Conservation (phyloP, 345 rosid species). For the Eucalyptus erythrocorys region DNA sequence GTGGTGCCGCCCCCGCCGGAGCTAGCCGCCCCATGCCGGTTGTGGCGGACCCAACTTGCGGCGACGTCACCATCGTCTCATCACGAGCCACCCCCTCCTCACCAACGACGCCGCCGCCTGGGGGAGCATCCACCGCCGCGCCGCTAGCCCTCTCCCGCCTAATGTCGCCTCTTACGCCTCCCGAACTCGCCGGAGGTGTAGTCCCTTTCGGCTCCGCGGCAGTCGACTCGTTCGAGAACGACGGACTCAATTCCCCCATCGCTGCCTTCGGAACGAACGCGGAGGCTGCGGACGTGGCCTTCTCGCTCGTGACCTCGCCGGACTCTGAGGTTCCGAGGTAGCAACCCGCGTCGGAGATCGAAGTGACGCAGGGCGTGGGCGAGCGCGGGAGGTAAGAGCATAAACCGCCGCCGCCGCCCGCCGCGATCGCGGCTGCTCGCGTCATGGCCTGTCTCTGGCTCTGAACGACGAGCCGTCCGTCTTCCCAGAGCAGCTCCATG, state of each 20-base stretch:
- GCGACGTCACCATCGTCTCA: not conserved
- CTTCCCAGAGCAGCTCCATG: constrained; percentile 80
- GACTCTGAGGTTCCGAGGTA: not conserved
- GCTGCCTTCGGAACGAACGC: not conserved
- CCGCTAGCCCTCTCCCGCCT: not conserved
- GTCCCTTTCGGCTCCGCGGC: not conserved
- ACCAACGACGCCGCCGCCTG: not conserved
- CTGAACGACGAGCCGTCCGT: constrained; percentile 66
- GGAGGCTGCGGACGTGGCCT: not conserved
- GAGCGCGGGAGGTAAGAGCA: constrained; percentile 33
- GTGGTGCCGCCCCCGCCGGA: not conserved
- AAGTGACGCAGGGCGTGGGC: not conserved
- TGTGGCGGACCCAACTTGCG: not conserved
- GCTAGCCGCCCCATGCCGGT: not conserved
- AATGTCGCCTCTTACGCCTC: not conserved
- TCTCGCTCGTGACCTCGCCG: not conserved
- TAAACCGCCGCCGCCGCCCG: constrained; percentile 16
- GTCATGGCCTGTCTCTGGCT: constrained; percentile 33
- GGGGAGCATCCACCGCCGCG: not conserved
- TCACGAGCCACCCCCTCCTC: not conserved
- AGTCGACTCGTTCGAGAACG: not conserved
- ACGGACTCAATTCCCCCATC: not conserved
- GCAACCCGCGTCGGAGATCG: not conserved
- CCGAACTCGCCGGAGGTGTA: not conserved
- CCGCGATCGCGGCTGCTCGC: not conserved